These are phyloP conservation scores for Colletotrichum zoysiae DNA, from an alignment of 2,329 filamentous ascomycete species.

Conservation along the genomic window DNA sequence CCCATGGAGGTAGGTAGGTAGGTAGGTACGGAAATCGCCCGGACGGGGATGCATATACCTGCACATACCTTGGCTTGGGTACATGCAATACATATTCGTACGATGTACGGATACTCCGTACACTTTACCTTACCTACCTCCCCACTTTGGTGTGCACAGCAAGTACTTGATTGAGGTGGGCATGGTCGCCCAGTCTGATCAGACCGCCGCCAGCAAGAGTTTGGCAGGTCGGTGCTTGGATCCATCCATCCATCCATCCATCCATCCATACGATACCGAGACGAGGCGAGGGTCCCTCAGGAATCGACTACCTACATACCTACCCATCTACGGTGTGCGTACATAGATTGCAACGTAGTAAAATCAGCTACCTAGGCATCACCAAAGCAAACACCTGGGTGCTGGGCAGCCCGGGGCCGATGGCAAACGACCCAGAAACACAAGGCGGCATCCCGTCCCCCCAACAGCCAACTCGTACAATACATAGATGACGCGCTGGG, in stretches of 20 bases:
- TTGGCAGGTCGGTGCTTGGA: neutral
- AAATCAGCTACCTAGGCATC: neutral
- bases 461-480: neutral
- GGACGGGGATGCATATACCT: neutral
- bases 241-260: neutral
- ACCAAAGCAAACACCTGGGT: neutral
- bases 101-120: too few species aligned
- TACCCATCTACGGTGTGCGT: too few species aligned
- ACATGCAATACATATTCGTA: too few species aligned
- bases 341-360: too few species aligned
- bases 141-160: too few species aligned
- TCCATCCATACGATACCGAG: neutral
- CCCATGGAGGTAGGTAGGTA: neutral
- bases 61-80: neutral
- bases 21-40: neutral
- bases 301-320: too few species aligned
- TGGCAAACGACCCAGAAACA: neutral
- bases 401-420: neutral
- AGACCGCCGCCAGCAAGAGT: neutral
- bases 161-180: neutral
- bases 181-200: neutral
- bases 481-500: constrained; percentile 24
- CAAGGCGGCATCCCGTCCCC: too few species aligned
- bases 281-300: neutral
- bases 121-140: too few species aligned